A percentile compares a stretch with the other conserved stretches of the same genome.
These are phyloP conservation scores for Helianthus annuus DNA, from an alignment of 129 eudicot species.

Conservation along the genomic window DNA sequence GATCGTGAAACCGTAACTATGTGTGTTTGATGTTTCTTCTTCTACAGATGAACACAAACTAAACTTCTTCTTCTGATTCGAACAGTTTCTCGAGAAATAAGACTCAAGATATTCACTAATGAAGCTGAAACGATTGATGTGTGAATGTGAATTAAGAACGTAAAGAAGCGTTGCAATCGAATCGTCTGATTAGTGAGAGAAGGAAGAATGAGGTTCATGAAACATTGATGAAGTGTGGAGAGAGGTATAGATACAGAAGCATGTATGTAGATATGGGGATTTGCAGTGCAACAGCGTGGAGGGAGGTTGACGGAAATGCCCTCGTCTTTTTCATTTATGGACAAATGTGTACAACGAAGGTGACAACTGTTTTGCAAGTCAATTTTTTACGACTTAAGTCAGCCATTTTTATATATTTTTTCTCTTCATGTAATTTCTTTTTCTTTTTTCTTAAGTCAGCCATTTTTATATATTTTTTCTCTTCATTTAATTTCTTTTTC, in stretches of 20 bases:
- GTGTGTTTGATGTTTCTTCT: not conserved
- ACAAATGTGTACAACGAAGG: slow-evolving; percentile 30
- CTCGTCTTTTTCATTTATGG: slow-evolving; percentile 21
- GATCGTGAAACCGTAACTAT: slow-evolving; percentile 16
- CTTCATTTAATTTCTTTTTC: no score
- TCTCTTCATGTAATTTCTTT: no score
- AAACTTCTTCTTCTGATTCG: slow-evolving; percentile 7
- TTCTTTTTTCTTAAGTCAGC: slow-evolving; percentile 1
- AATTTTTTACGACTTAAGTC: not conserved
- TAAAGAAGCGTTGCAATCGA: not conserved
- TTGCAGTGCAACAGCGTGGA: slow-evolving; percentile 24
- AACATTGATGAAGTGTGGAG: slow-evolving; percentile 11
- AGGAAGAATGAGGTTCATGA: slow-evolving; percentile 2
- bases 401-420: no score
- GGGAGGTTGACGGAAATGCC: slow-evolving; percentile 34
- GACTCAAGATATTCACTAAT: not conserved
- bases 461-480: not conserved
- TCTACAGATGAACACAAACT: slow-evolving; percentile 9
- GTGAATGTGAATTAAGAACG: not conserved
- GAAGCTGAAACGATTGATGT: slow-evolving; percentile 1
- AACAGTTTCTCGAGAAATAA: not conserved
- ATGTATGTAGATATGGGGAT: slow-evolving; percentile 25
- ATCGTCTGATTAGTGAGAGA: not conserved
- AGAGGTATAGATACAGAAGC: slow-evolving; percentile 5
- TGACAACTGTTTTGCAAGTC: slow-evolving; percentile 41